Conservation (phyloP, 176 grass and related monocot genomes). For the Rhynchospora breviuscula region DNA sequence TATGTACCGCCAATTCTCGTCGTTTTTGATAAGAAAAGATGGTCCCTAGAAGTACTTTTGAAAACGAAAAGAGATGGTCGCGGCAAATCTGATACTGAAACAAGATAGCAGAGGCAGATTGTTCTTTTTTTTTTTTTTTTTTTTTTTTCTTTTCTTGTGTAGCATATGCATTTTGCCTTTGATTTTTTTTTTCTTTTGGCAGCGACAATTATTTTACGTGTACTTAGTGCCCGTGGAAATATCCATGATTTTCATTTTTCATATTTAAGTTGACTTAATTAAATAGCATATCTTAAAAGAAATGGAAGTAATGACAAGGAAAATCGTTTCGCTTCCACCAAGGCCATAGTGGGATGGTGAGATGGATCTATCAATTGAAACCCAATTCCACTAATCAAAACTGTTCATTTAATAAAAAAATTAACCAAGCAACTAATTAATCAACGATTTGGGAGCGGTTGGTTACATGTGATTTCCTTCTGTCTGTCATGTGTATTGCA, state of each 20-base stretch:
- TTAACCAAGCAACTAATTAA: constrained; percentile 12
- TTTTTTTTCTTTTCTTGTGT: too few species aligned
- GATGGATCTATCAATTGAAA: constrained; percentile 30
- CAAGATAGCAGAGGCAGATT: background rate
- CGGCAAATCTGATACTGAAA: constrained; percentile 10
- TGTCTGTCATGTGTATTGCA: constrained; percentile 25
- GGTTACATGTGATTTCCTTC: constrained; percentile 27
- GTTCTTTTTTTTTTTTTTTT: too few species aligned
- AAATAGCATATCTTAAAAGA: background rate
- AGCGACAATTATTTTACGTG: too few species aligned
- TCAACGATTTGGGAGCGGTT: constrained; percentile 21
- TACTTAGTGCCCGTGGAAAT: background rate
- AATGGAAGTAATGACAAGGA: background rate
- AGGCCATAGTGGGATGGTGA: constrained; percentile 23
- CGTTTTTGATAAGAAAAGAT: too few species aligned
- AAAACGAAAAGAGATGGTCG: background rate
- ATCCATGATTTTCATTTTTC: background rate
- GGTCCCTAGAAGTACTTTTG: background rate
- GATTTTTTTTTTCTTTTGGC: too few species aligned
- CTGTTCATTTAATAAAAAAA: background rate
- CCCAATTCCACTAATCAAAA: constrained; percentile 26
- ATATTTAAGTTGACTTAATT: background rate
- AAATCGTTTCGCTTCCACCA: background rate
- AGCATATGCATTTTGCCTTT: too few species aligned
- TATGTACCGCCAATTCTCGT: too few species aligned